Conservation (phyloP, 2,329 filamentous ascomycete species). For the Alternaria gansuensis region DNA sequence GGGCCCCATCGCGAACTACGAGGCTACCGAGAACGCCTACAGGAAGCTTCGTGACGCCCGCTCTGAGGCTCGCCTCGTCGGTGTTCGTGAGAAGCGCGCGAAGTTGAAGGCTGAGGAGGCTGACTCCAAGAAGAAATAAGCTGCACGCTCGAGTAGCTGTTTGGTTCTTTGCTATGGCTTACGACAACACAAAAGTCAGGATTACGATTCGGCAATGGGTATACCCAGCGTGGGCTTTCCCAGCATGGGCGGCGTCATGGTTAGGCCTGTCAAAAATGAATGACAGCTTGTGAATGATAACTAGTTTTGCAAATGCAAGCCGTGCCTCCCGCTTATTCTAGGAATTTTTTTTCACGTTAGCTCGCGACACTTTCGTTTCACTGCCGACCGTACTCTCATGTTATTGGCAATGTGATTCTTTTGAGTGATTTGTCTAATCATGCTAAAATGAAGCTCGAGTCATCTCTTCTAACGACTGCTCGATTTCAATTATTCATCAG, state of each 20-base stretch:
- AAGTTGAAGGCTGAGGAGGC: slow-evolving; percentile 87
- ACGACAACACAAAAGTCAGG: slow-evolving; percentile 46
- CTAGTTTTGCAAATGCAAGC: slow-evolving; percentile 51
- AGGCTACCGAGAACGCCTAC: slow-evolving; percentile 86
- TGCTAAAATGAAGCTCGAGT: neutral
- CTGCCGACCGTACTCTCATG: no score
- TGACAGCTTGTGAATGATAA: slow-evolving; percentile 51
- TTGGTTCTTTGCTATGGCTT: slow-evolving; percentile 41
- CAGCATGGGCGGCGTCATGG: slow-evolving; percentile 52
- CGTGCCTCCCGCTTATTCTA: slow-evolving; percentile 32
- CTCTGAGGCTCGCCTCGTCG: slow-evolving; percentile 80
- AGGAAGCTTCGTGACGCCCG: slow-evolving; percentile 83
- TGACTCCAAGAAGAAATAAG: slow-evolving; percentile 81
- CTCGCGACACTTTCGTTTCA: neutral
- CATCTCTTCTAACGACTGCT: neutral
- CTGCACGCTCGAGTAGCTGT: slow-evolving; percentile 28
- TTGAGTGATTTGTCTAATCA: neutral
- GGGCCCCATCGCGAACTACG: slow-evolving; percentile 74
- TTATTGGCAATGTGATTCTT: neutral
- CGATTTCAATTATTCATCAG: neutral
- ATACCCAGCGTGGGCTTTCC: slow-evolving; percentile 46
- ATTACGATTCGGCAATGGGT: slow-evolving; percentile 42
- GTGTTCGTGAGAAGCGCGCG: slow-evolving; percentile 90
- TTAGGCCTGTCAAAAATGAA: slow-evolving; percentile 44
- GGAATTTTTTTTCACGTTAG: neutral